Conservation (phyloP, 1,284 basidiomycete species). For the Leccinum variabile region DNA sequence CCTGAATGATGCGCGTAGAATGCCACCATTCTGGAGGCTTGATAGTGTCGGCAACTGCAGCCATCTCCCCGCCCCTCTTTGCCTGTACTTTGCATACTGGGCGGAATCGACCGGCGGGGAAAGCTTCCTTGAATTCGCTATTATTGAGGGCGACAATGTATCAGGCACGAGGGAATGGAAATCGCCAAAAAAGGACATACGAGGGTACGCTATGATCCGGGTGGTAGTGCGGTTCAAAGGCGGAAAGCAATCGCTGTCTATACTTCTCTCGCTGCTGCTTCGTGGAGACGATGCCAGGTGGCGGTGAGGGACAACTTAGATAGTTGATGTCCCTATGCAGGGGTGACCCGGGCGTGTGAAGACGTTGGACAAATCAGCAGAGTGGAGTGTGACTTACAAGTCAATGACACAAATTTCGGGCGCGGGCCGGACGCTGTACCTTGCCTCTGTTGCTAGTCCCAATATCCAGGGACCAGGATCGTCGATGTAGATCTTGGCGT, state of each 20-base stretch:
- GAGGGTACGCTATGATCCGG: slow-evolving; percentile 80
- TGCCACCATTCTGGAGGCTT: slow-evolving; percentile 93
- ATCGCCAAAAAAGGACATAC: slow-evolving; percentile 37
- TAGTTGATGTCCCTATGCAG: slow-evolving; percentile 83
- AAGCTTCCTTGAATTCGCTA: slow-evolving; percentile 93
- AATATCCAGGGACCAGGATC: slow-evolving; percentile 93
- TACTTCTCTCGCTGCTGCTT: slow-evolving; percentile 86
- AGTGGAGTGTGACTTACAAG: slow-evolving; percentile 55
- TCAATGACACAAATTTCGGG: slow-evolving; percentile 90
- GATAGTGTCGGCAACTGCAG: slow-evolving; percentile 81
- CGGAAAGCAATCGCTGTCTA: slow-evolving; percentile 70
- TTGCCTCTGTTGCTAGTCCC: slow-evolving; percentile 84
- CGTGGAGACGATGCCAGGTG: slow-evolving; percentile 74
- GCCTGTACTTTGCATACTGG: slow-evolving; percentile 83
- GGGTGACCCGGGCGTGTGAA: slow-evolving; percentile 4
- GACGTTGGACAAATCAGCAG: background rate
- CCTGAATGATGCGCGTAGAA: slow-evolving; percentile 83
- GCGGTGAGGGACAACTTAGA: slow-evolving; percentile 78
- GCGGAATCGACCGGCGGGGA: slow-evolving; percentile 85
- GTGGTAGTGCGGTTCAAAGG: slow-evolving; percentile 83
- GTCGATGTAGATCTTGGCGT: slow-evolving; percentile 87
- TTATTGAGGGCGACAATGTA: slow-evolving; percentile 7
- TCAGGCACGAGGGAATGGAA: slow-evolving; percentile 3
- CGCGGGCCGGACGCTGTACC: slow-evolving; percentile 72
- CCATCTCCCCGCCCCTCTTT: slow-evolving; percentile 75